Evolutionary conservation across 345 rosid genomes (phyloP).

Genomic region (Populus simonii): DNA sequence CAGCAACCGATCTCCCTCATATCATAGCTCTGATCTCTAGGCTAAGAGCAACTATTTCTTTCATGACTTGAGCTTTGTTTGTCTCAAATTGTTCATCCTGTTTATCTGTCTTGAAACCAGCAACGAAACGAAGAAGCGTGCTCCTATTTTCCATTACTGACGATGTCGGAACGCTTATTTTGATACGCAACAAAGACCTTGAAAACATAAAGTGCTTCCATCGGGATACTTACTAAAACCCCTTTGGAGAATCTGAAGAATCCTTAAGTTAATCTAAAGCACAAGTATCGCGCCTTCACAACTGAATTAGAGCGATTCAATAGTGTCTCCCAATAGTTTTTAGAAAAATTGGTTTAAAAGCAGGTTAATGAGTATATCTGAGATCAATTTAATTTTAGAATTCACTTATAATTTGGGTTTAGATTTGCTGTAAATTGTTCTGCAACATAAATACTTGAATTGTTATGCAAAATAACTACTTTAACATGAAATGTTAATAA

Average conservation of each 20-base stretch:
- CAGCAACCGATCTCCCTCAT: not conserved
- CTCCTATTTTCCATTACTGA: conserved; percentile 35
- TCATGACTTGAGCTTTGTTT: conserved; percentile 87
- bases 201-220: conserved; percentile 94
- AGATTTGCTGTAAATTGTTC: no score
- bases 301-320: conserved; percentile 59
- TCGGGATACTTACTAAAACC: conserved; percentile 93
- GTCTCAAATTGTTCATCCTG: conserved; percentile 92
- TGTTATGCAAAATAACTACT: no score
- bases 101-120: conserved; percentile 44
- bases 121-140: conserved; percentile 49
- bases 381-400: no score
- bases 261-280: conserved; percentile 61
- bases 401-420: no score
- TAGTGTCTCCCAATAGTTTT: conserved; percentile 51
- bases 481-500: no score
- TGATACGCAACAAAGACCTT: conserved; percentile 63
- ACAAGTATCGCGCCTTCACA: conserved; percentile 58
- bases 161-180: conserved; percentile 42
- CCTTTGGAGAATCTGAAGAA: conserved; percentile 69
- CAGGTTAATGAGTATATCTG: no score
- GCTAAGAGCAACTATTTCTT: conserved; percentile 71
- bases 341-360: no score
- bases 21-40: conserved; percentile 16
- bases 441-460: no score